phyloP scores from a whole-genome alignment of 768 basidiomycete species.

The Termitomyces heimii region DNA sequence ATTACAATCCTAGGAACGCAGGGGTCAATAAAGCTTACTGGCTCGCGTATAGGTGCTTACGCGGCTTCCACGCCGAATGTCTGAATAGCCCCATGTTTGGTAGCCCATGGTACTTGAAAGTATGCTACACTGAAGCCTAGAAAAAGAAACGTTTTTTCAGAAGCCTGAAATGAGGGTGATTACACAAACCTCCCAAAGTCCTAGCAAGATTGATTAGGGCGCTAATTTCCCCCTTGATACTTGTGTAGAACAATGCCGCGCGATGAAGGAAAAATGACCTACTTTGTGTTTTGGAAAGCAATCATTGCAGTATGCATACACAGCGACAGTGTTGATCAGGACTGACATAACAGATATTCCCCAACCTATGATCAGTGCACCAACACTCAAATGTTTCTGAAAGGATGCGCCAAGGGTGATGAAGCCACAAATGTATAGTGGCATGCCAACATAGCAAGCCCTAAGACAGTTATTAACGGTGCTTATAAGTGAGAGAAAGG shows the following conservation, averaged over 20 bases:
- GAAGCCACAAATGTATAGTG: constrained; percentile 49
- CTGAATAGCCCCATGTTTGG: constrained; percentile 44
- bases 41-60: constrained; percentile 18
- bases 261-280: background rate
- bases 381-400: constrained; percentile 39
- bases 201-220: constrained; percentile 49
- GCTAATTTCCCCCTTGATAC: constrained; percentile 44
- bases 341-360: constrained; percentile 43
- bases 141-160: background rate
- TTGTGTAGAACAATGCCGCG: background rate
- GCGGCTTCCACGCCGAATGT: constrained; percentile 53
- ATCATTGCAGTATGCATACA: constrained; percentile 48
- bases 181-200: constrained; percentile 34
- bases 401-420: constrained; percentile 44
- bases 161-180: background rate
- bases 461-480: constrained; percentile 19
- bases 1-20: constrained; percentile 31
- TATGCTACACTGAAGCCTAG: constrained; percentile 49
- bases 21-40: background rate
- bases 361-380: constrained; percentile 55
- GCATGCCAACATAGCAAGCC: constrained; percentile 47
- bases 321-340: constrained; percentile 49
- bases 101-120: constrained; percentile 54
- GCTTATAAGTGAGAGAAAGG: background rate
- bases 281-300: constrained; percentile 41